Percentiles rank a stretch among this genome's conserved stretches.
Evolutionary conservation across 768 basidiomycete genomes (phyloP).

Genomic region (Artomyces pyxidatus): DNA sequence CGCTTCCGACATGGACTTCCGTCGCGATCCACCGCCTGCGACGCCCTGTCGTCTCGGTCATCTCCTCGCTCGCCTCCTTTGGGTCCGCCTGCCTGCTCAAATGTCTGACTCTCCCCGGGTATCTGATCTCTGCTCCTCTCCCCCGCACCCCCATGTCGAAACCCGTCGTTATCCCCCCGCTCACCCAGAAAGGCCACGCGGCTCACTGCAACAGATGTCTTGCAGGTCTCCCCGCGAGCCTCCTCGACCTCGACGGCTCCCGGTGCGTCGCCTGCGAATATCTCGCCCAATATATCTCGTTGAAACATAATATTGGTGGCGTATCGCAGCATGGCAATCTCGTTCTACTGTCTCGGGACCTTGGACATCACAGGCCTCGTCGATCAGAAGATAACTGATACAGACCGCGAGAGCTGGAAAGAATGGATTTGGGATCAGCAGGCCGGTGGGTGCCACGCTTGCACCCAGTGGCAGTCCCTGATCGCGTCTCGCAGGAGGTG

Average conservation of each 20-base stretch:
- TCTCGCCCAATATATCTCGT: background rate
- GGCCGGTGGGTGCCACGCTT: slow-evolving; percentile 34
- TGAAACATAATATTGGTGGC: background rate
- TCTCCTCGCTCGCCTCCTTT: background rate
- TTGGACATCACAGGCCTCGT: slow-evolving; percentile 67
- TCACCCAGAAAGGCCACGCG: slow-evolving; percentile 47
- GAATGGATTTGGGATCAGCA: slow-evolving; percentile 92
- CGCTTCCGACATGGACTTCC: background rate
- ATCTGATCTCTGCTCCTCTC: too few relatives aligned
- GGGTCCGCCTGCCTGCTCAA: background rate
- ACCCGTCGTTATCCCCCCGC: slow-evolving; percentile 10
- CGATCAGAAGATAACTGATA: slow-evolving; percentile 33
- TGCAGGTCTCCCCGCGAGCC: slow-evolving; percentile 57
- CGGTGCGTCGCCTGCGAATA: slow-evolving; percentile 42
- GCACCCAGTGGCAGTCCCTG: slow-evolving; percentile 3
- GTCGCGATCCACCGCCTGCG: background rate
- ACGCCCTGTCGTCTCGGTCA: background rate
- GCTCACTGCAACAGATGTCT: slow-evolving; percentile 63
- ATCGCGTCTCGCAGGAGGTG: slow-evolving; percentile 36
- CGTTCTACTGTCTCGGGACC: slow-evolving; percentile 82
- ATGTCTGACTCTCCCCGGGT: too few relatives aligned
- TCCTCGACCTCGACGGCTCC: slow-evolving; percentile 63
- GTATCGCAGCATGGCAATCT: slow-evolving; percentile 61
- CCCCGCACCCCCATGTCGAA: background rate
- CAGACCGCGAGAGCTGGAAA: slow-evolving; percentile 56